These are phyloP conservation scores for Helotiales sp. DNA, from an alignment of 2,329 filamentous ascomycete species.

Conservation along the genomic window DNA sequence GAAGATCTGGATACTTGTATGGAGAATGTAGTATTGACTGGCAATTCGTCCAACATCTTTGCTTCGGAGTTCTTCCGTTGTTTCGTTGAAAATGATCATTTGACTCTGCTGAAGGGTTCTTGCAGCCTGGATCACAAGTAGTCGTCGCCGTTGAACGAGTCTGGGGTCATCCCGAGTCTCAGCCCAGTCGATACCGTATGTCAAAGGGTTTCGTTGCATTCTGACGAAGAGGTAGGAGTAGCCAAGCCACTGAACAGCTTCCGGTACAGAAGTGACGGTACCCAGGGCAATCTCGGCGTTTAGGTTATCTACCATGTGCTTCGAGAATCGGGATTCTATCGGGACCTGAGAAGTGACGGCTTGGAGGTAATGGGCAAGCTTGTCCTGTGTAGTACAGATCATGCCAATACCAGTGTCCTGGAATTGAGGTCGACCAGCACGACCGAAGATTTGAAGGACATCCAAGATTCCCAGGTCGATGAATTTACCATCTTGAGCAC, in stretches of 20 bases:
- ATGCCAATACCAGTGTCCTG: slow-evolving; percentile 98
- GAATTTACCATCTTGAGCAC: slow-evolving; percentile 94
- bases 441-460: slow-evolving; percentile 96
- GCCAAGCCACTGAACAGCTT: slow-evolving; percentile 96
- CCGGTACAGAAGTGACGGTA: slow-evolving; percentile 91
- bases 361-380: slow-evolving; percentile 85
- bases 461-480: slow-evolving; percentile 95
- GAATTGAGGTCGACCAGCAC: slow-evolving; percentile 96
- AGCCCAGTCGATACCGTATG: slow-evolving; percentile 93
- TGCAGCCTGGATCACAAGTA: slow-evolving; percentile 88
- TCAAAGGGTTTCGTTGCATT: slow-evolving; percentile 89
- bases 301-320: slow-evolving; percentile 92
- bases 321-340: slow-evolving; percentile 95
- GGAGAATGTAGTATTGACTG: slow-evolving; percentile 94
- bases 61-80: slow-evolving; percentile 86
- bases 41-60: slow-evolving; percentile 97
- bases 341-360: slow-evolving; percentile 95
- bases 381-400: slow-evolving; percentile 96
- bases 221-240: slow-evolving; percentile 98
- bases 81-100: slow-evolving; percentile 99
- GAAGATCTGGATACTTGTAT: slow-evolving; percentile 94
- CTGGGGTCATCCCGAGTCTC: slow-evolving; percentile 88
- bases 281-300: slow-evolving; percentile 94
- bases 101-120: slow-evolving; percentile 87
- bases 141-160: slow-evolving; percentile 82